Conservation (phyloP, 2,329 filamentous ascomycete genomes). For the Colletotrichum navitas region DNA sequence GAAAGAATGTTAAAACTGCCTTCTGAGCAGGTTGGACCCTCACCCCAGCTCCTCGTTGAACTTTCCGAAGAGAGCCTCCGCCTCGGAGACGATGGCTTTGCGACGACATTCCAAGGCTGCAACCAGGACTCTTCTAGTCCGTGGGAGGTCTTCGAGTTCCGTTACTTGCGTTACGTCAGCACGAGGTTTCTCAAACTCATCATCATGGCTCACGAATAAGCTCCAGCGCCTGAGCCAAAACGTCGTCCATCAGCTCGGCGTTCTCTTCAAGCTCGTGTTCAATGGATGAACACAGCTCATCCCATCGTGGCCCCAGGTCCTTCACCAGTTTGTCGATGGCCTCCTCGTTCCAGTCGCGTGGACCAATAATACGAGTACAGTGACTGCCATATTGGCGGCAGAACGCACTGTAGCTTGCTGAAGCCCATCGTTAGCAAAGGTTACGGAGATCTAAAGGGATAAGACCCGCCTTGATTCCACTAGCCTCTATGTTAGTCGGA, state of each 20-base stretch:
- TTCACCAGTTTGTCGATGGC: constrained; percentile 53
- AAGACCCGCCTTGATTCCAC: constrained; percentile 9
- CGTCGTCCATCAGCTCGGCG: constrained; percentile 29
- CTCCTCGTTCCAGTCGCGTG: constrained; percentile 61
- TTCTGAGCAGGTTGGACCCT: not conserved
- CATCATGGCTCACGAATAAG: constrained; percentile 41
- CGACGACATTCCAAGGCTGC: constrained; percentile 48
- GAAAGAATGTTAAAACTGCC: not conserved
- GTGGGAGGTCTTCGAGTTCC: not conserved
- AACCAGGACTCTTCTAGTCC: constrained; percentile 39
- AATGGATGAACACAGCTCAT: not conserved
- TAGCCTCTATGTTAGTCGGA: not conserved
- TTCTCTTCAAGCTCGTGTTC: not conserved
- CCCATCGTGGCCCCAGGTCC: constrained; percentile 53
- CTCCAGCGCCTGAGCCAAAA: constrained; percentile 27
- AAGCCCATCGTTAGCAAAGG: constrained; percentile 33
- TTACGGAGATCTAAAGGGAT: not conserved
- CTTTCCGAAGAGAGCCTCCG: constrained; percentile 47
- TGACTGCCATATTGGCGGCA: constrained; percentile 57
- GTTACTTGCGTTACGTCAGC: constrained; percentile 2
- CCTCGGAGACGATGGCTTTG: constrained; percentile 45
- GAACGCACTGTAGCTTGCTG: constrained; percentile 56
- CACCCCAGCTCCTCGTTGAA: constrained; percentile 43
- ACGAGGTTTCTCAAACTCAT: not conserved
- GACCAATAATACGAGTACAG: constrained; percentile 45